Percentiles rank a stretch among this genome's conserved stretches.
Evolutionary conservation across 441 rosid genomes (phyloP).

Genomic region (Euphorbia celastroides): DNA sequence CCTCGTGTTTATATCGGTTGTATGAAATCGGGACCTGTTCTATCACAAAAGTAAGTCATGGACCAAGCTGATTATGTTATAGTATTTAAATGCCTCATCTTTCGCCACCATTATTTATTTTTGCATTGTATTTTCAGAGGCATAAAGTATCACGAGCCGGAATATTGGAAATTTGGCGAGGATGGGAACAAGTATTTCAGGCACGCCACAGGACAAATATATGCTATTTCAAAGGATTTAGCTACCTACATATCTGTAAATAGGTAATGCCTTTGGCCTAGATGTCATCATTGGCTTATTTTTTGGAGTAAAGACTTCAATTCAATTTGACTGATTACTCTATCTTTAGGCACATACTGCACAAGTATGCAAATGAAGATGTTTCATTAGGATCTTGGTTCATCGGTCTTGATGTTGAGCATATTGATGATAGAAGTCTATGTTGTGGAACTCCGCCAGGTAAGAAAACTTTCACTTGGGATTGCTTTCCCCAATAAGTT

Average conservation of each 20-base stretch:
- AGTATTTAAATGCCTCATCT: background rate
- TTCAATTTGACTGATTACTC: background rate
- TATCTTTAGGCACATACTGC: conserved; percentile 60
- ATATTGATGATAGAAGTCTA: conserved; percentile 83
- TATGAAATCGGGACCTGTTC: conserved; percentile 95
- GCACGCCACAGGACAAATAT: conserved; percentile 88
- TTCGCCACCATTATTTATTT: background rate
- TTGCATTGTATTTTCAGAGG: conserved; percentile 42
- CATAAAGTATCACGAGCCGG: conserved; percentile 85
- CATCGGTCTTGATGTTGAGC: conserved; percentile 93
- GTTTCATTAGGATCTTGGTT: conserved; percentile 95
- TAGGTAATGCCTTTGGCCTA: conserved; percentile 32
- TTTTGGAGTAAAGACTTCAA: background rate
- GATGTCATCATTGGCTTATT: background rate
- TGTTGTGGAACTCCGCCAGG: conserved; percentile 91
- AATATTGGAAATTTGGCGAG: conserved; percentile 93
- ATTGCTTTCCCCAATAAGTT: too few species aligned
- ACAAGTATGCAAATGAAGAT: conserved; percentile 82
- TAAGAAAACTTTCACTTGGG: conserved; percentile 18
- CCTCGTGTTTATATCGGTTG: conserved; percentile 82
- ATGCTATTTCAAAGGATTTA: conserved; percentile 79
- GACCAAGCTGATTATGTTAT: background rate
- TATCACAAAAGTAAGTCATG: conserved; percentile 67
- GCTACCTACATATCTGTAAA: conserved; percentile 82
- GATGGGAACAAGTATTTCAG: conserved; percentile 84